These are phyloP conservation scores for Digitaria exilis DNA, from an alignment of 202 grass and related monocot species.

Conservation along the genomic window DNA sequence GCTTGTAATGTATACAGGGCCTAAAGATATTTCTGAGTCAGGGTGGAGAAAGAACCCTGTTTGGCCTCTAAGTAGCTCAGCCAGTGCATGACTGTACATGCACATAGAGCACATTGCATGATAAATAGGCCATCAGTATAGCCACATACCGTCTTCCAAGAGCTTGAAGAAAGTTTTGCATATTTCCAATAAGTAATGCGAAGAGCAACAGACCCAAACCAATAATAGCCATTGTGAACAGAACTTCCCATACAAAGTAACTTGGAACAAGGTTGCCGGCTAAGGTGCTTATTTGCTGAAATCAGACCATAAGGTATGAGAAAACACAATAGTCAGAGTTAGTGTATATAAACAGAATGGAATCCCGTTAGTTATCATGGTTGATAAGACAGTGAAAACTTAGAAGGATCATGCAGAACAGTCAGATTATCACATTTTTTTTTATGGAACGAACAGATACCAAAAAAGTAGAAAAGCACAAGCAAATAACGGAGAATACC, in stretches of 20 bases:
- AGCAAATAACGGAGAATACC: constrained; percentile 41
- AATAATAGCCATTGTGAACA: constrained; percentile 98
- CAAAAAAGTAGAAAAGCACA: constrained; percentile 3
- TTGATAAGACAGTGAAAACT: not conserved
- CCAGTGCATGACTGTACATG: not conserved
- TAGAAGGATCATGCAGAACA: not conserved
- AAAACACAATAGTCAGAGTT: constrained; percentile 12
- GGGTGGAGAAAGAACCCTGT: not conserved
- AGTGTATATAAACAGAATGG: constrained; percentile 24
- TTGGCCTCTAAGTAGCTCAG: not conserved
- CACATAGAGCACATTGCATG: not conserved
- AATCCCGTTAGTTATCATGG: not conserved
- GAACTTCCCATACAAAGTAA: constrained; percentile 92
- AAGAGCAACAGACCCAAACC: constrained; percentile 85
- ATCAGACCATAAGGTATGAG: constrained; percentile 16
- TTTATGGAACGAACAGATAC: constrained; percentile 17
- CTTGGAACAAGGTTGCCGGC: constrained; percentile 84
- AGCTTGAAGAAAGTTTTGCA: constrained; percentile 99
- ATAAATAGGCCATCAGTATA: constrained; percentile 2
- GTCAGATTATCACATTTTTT: not conserved
- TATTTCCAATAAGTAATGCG: constrained; percentile 92
- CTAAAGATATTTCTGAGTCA: not conserved
- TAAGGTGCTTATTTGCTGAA: constrained; percentile 97
- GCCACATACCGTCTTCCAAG: constrained; percentile 81
- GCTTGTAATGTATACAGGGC: not conserved